A percentile compares a stretch with the other conserved stretches of the same genome.
Evolutionary conservation across 345 rosid species (phyloP).

Genomic region (Murraya koenigii): DNA sequence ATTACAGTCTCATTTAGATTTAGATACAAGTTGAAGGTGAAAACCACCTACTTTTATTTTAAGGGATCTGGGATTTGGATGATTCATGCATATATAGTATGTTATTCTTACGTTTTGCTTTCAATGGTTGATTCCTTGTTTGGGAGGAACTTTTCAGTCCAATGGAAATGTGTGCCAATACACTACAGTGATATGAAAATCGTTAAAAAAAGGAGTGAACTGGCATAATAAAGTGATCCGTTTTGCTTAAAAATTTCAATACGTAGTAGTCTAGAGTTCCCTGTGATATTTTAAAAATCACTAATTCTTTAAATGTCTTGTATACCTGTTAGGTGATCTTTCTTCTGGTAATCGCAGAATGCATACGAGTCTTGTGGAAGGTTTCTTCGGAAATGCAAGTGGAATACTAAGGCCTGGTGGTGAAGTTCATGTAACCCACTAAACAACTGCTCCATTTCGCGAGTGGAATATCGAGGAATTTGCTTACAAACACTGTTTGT

Average conservation of each 20-base stretch:
- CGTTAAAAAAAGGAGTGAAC: too few relatives aligned
- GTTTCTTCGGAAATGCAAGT: slow-evolving; percentile 47
- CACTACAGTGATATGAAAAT: not conserved
- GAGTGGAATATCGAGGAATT: slow-evolving; percentile 55
- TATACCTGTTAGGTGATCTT: not conserved
- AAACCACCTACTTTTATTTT: too few relatives aligned
- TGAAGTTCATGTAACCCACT: slow-evolving; percentile 62
- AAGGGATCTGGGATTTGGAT: not conserved
- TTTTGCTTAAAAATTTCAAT: too few relatives aligned
- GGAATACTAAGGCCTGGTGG: slow-evolving; percentile 39
- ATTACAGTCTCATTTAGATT: not conserved
- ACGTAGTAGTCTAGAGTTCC: too few relatives aligned
- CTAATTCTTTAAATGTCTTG: too few relatives aligned
- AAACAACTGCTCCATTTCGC: slow-evolving; percentile 44
- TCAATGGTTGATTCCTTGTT: too few relatives aligned
- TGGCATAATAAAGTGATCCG: too few relatives aligned
- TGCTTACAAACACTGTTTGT: slow-evolving; percentile 36
- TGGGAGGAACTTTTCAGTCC: too few relatives aligned
- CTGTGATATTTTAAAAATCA: too few relatives aligned
- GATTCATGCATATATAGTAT: not conserved
- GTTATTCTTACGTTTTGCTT: not conserved
- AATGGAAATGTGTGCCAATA: too few relatives aligned
- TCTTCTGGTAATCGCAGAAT: slow-evolving; percentile 28
- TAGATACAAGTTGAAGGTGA: not conserved
- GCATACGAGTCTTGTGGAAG: slow-evolving; percentile 40